These are phyloP conservation scores for Penicillium samsonianum DNA, from an alignment of 495 filamentous ascomycete species.

Conservation along the genomic window DNA sequence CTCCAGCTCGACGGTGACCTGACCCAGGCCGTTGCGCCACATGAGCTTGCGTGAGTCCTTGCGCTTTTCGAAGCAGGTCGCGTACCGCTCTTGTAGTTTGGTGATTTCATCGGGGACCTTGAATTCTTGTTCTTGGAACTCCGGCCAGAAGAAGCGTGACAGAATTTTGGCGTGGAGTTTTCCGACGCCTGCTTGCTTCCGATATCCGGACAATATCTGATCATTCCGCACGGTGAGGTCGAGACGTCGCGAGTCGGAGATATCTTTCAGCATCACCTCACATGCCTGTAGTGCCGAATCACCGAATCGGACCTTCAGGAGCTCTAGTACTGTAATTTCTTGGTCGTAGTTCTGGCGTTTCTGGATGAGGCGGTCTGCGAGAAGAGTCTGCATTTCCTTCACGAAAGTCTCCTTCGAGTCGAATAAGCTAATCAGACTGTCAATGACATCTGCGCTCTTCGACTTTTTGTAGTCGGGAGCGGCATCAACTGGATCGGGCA, in stretches of 20 bases:
- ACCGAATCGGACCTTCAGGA: conserved; percentile 87
- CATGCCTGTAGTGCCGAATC: conserved; percentile 82
- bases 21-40: conserved; percentile 82
- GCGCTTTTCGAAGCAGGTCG: conserved; percentile 71
- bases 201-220: not conserved
- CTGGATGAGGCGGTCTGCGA: conserved; percentile 78
- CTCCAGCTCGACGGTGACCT: conserved; percentile 78
- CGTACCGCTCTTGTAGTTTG: conserved; percentile 67
- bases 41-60: conserved; percentile 82
- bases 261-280: conserved; percentile 95
- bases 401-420: conserved; percentile 88
- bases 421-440: conserved; percentile 81
- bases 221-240: conserved; percentile 63
- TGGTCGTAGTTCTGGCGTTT: conserved; percentile 70
- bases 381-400: conserved; percentile 83
- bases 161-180: conserved; percentile 79
- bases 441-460: conserved; percentile 90
- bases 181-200: conserved; percentile 35
- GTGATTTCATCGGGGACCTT: conserved; percentile 63
- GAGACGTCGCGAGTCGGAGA: conserved; percentile 79
- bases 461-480: conserved; percentile 86
- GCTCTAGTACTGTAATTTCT: conserved; percentile 77
- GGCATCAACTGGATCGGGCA: conserved; percentile 89
- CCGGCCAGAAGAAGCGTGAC: conserved; percentile 93
- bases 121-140: conserved; percentile 76